A percentile compares a stretch with the other conserved stretches of the same genome.
phyloP scores from a whole-genome alignment of 2,329 filamentous ascomycete species.

The Atkinsonella hypoxylon region DNA sequence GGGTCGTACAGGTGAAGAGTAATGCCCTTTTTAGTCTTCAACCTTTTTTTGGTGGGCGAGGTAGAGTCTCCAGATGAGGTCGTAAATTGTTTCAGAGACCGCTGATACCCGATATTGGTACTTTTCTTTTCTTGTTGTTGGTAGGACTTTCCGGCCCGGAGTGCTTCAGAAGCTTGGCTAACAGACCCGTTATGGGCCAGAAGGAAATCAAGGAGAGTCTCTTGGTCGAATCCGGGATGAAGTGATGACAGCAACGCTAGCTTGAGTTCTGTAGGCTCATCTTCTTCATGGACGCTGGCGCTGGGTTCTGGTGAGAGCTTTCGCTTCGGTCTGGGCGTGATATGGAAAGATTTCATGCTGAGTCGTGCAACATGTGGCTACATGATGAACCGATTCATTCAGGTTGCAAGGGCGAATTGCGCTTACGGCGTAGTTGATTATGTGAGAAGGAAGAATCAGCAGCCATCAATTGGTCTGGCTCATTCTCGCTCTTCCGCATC shows the following conservation, averaged over 20 bases:
- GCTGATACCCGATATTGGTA: slow-evolving; percentile 42
- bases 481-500: not conserved
- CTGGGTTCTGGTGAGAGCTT: slow-evolving; percentile 22
- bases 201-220: slow-evolving; percentile 64
- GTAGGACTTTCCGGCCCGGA: slow-evolving; percentile 25
- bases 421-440: no score
- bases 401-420: no score
- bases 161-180: slow-evolving; percentile 44
- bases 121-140: slow-evolving; percentile 20
- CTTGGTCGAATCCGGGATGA: slow-evolving; percentile 50
- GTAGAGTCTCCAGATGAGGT: slow-evolving; percentile 8
- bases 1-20: slow-evolving; percentile 79
- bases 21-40: slow-evolving; percentile 61
- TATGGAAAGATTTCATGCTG: slow-evolving; percentile 46
- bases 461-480: no score
- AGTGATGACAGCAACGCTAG: slow-evolving; percentile 73
- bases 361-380: not conserved
- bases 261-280: slow-evolving; percentile 78
- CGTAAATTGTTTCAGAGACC: slow-evolving; percentile 46
- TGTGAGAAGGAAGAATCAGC: no score
- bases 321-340: slow-evolving; percentile 34
- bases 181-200: slow-evolving; percentile 70
- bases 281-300: slow-evolving; percentile 12
- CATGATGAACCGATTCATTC: not conserved
- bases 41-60: slow-evolving; percentile 30